Percentiles rank a stretch among this genome's conserved stretches.
phyloP scores from a whole-genome alignment of 352 stramenopile genomes.

The Phytophthora multivora region DNA sequence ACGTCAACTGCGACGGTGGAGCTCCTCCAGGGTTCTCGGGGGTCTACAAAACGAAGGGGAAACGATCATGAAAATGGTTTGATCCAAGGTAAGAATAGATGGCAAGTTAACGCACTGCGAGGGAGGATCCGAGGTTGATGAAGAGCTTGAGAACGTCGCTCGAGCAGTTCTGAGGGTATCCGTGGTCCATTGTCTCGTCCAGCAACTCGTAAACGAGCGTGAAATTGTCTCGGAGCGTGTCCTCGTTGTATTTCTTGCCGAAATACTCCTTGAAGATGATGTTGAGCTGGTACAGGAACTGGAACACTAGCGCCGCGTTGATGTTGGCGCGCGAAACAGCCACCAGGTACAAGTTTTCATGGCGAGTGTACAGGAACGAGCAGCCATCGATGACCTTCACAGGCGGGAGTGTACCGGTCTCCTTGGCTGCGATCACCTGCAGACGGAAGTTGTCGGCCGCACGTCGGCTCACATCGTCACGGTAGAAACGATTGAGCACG shows the following conservation, averaged over 20 bases:
- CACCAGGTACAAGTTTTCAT: constrained; percentile 98
- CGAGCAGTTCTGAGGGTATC: constrained; percentile 98
- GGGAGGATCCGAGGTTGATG: constrained; percentile 95
- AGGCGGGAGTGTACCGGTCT: constrained; percentile 94
- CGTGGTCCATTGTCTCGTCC: constrained; percentile 99
- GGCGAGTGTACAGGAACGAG: constrained; percentile 97
- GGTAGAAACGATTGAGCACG: constrained; percentile 84
- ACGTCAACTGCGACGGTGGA: constrained; percentile 85
- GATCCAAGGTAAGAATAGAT: not conserved
- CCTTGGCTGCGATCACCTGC: constrained; percentile 96
- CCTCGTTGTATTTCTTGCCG: constrained; percentile 97
- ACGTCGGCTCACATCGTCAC: constrained; percentile 76
- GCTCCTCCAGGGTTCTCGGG: constrained; percentile 92
- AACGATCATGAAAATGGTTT: not conserved
- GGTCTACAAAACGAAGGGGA: constrained; percentile 52
- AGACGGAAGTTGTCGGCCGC: constrained; percentile 73
- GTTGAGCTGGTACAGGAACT: constrained; percentile 97
- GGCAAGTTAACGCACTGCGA: constrained; percentile 35
- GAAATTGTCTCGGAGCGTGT: constrained; percentile 98
- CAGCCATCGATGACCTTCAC: constrained; percentile 97
- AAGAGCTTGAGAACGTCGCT: constrained; percentile 98
- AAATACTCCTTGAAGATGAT: constrained; percentile 98
- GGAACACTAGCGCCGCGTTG: constrained; percentile 96
- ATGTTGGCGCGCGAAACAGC: constrained; percentile 97
- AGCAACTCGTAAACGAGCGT: constrained; percentile 99